Evolutionary conservation across 306 rosid genomes (phyloP), one percentile per base, ranked within the genome.

Genomic region (Lagenaria siceraria): DNA sequence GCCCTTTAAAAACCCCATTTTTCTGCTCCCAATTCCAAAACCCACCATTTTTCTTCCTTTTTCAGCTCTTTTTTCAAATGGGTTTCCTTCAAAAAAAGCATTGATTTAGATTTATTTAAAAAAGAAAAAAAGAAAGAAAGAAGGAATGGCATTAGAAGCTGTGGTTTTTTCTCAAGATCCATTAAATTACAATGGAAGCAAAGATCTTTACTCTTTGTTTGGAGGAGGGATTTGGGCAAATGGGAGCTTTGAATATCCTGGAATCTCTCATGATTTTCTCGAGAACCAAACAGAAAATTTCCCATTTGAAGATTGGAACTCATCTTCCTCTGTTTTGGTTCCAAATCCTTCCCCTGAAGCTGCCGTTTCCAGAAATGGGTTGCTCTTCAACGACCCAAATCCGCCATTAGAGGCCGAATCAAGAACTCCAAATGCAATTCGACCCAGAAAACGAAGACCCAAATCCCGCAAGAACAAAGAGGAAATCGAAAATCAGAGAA

Each of bases 401-500:
- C 79, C 77, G 31, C 83, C 80, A 59, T 59, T 77, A 21, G 88
- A 85, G 56, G 49, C 56, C 1, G 75, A 90, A 18, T 58, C 71
- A 36, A 58, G 3, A 4, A 51, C 29, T 13, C 36, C 59, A 3
- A 5, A 25, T 1, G 54, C 42, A n/a, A 5, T 59, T 78, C 91
- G 93, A n/a, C 90, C 87, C 4, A 59, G 59, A 1, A 92, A 91
- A 83, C 85, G 92, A 62, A 82, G 99, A 29, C 87, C 85, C 13
- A 90, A 82, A 83, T 86, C 82, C 54, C 71, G 88, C 8, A 92
- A 90, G 88, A 96, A 96, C 78, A 82, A 88, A 61, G 93, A 96
- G 75, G 99, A 96, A 66, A 92, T 96, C 35, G 97, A 96, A 89
- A 96, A 87, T 68, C 99, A 96, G 77, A 89, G 99, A 83, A 96